A percentile compares a stretch with the other conserved stretches of the same genome.
Evolutionary conservation across 768 basidiomycete species (phyloP).

Genomic region (Suillus alpinus): DNA sequence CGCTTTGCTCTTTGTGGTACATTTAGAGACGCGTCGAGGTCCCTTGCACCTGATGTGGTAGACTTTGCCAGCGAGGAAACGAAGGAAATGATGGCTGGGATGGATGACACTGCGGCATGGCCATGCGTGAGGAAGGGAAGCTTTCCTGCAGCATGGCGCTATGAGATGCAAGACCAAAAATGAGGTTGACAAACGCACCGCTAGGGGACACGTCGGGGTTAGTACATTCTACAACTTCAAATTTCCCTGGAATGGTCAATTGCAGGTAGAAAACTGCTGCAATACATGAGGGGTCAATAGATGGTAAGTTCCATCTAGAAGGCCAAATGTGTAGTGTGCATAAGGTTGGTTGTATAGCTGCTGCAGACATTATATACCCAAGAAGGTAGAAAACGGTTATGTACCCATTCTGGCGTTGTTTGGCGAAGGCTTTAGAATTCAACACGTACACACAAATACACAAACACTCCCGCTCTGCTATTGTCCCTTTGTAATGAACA

Average conservation of each 20-base stretch:
- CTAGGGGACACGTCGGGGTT: constrained; percentile 73
- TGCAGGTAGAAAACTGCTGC: constrained; percentile 69
- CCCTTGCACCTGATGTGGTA: constrained; percentile 28
- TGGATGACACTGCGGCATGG: constrained; percentile 44
- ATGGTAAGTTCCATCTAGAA: constrained; percentile 58
- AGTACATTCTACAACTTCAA: constrained; percentile 55
- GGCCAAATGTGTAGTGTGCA: constrained; percentile 67
- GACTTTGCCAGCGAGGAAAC: constrained; percentile 47
- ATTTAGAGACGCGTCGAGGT: constrained; percentile 50
- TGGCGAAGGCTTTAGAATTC: constrained; percentile 8
- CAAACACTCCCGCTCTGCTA: constrained; percentile 7
- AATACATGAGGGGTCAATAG: constrained; percentile 64
- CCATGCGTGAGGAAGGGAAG: constrained; percentile 70
- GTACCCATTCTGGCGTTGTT: constrained; percentile 4
- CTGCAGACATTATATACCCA: constrained; percentile 17
- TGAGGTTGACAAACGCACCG: constrained; percentile 43
- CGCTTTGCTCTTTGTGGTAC: constrained; percentile 49
- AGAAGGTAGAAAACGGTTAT: constrained; percentile 2
- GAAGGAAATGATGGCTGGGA: constrained; percentile 65
- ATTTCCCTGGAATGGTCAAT: constrained; percentile 64
- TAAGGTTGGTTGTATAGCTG: background rate
- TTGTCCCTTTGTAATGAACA: background rate
- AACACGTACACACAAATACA: constrained; percentile 18
- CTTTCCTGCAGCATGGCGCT: constrained; percentile 45
- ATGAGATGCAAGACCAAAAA: background rate